phyloP scores from a whole-genome alignment of 1,139 yeast genomes.

The Yamadazyma sp. region DNA sequence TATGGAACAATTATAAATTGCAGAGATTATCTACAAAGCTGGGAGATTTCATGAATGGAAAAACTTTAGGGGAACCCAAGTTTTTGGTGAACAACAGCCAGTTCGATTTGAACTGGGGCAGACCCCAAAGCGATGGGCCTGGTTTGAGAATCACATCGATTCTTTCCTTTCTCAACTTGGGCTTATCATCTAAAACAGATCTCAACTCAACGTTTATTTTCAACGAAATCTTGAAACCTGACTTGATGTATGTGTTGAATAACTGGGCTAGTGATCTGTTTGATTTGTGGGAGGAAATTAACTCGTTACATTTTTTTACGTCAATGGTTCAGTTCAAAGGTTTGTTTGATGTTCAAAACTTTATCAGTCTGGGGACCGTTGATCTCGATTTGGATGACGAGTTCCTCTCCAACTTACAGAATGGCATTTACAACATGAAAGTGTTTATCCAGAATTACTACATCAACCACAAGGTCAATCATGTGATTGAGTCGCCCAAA shows the following conservation, averaged over 20 bases:
- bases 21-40: slow-evolving; percentile 71
- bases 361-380: slow-evolving; percentile 29
- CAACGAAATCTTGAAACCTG: slow-evolving; percentile 60
- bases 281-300: slow-evolving; percentile 92
- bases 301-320: slow-evolving; percentile 77
- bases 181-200: slow-evolving; percentile 10
- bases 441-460: slow-evolving; percentile 38
- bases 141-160: slow-evolving; percentile 74
- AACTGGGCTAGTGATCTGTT: slow-evolving; percentile 69
- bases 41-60: slow-evolving; percentile 50
- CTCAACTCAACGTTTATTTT: slow-evolving; percentile 38
- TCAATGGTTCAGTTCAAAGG: slow-evolving; percentile 73
- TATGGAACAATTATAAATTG: slow-evolving; percentile 54
- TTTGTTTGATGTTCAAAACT: slow-evolving; percentile 53
- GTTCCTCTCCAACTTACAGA: slow-evolving; percentile 24
- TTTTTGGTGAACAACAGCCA: slow-evolving; percentile 64
- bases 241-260: slow-evolving; percentile 61
- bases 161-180: slow-evolving; percentile 46
- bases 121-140: slow-evolving; percentile 97
- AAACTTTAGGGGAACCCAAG: slow-evolving; percentile 83
- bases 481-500: slow-evolving; percentile 69
- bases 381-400: slow-evolving; percentile 26
- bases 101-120: slow-evolving; percentile 75
- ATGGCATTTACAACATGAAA: slow-evolving; percentile 33
- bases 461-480: slow-evolving; percentile 41